Base-by-base conservation (phyloP, 306 rosid species). In the Rosa rugosa region DNA sequence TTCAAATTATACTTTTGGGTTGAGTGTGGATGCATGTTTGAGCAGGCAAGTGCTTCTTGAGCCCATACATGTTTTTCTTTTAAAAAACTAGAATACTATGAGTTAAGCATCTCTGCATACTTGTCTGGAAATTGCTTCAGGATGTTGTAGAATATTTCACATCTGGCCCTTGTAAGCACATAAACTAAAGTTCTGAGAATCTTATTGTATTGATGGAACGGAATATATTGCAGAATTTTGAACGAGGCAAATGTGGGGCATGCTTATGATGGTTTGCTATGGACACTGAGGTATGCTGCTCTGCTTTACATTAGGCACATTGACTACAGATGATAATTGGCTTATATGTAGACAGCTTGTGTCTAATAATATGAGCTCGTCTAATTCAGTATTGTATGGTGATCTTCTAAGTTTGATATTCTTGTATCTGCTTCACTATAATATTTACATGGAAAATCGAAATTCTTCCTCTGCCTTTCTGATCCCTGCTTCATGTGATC, bases 281-380 rank as follows among this genome's bases (percentile, higher is more conserved):
- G 99, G 99, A 94, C 94, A 73, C 80, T 92, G 74, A 86, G 97
- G 97, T 92, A 87, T 82, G 88, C 81, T 80, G 53, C 75, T 54
- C 67, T 63, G n/a, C 14, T 84, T 84, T 73, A 34, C 17, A 62
- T 59, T 42, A 54, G 41, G 47, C 40, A 68, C 54, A 60, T 75
- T 73, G 80, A 72, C 72, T 76, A 44, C 79, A 79, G 78, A 57
- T 67, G 44, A 25, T 9, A 79, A 75, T 66, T 75, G 82, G 36
- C 45, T 68, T 51, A 47, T 17, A 57, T 72, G 11, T 72, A 50
- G 47, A 38, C 31, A 51, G 46, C 4, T 34, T 8, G 14, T 47
- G 47, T 72, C 40, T 72, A 20, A 50, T 16, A 38, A 1, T 72
- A 11, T 51, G 20, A 51, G 63, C 45, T 53, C 31, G 46, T 72